phyloP scores from a whole-genome alignment of 2,329 filamentous ascomycete genomes.

The Verticillium klebahnii region DNA sequence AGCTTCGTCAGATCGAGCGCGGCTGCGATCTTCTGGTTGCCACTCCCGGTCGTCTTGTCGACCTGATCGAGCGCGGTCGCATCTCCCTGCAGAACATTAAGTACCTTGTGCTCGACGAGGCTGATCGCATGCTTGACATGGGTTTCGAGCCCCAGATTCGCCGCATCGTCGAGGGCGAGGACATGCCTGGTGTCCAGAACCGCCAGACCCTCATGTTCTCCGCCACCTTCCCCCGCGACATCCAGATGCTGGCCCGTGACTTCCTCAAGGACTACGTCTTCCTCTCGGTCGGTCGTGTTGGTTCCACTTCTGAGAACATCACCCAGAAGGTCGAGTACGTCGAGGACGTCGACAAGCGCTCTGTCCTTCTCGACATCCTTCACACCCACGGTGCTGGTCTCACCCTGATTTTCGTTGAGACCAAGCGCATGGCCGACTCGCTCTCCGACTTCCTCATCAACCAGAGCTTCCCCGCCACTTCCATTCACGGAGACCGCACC shows the following conservation, averaged over 20 bases:
- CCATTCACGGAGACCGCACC: conserved; percentile 96
- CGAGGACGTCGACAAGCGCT: conserved; percentile 95
- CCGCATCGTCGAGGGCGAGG: conserved; percentile 95
- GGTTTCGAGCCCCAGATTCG: conserved; percentile 99
- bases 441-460: conserved; percentile 98
- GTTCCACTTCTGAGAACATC: conserved; percentile 99
- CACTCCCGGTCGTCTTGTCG: conserved; percentile 93
- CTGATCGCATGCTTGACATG: conserved; percentile 99
- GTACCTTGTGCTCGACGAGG: conserved; percentile 97
- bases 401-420: conserved; percentile 97
- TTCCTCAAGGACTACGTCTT: conserved; percentile 99
- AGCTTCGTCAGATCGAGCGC: conserved; percentile 95
- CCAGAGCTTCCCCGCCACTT: conserved; percentile 96
- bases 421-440: conserved; percentile 98
- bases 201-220: conserved; percentile 99
- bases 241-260: conserved; percentile 97
- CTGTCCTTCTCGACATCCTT: conserved; percentile 92
- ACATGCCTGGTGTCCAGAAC: conserved; percentile 80
- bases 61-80: conserved; percentile 96
- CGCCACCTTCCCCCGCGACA: conserved; percentile 97
- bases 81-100: conserved; percentile 99
- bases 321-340: conserved; percentile 98
- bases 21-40: conserved; percentile 96
- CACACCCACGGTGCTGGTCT: conserved; percentile 88
- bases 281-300: conserved; percentile 96